These are phyloP conservation scores for Termitomyces titanicus DNA, from an alignment of 768 basidiomycete genomes.

Conservation along the genomic window DNA sequence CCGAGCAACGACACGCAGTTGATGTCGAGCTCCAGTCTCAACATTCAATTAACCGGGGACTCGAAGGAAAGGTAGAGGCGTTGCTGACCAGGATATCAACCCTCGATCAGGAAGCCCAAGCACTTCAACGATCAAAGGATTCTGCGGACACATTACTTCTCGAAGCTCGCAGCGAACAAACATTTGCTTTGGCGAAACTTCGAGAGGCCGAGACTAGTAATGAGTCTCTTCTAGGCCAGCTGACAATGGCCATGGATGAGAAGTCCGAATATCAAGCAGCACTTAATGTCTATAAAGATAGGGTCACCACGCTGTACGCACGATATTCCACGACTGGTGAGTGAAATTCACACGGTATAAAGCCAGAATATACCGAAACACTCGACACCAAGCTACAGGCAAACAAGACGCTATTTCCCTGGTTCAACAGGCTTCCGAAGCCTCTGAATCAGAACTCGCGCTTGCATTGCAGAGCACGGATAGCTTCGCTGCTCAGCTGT, in stretches of 20 bases:
- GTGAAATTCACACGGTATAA: conserved; percentile 1
- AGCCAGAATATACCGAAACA: not conserved
- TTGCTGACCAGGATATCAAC: not conserved
- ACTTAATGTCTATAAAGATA: not conserved
- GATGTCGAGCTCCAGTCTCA: conserved; percentile 5
- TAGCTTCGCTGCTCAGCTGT: conserved; percentile 11
- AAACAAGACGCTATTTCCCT: not conserved
- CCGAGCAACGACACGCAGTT: not conserved
- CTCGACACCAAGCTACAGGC: not conserved
- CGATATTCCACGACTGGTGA: not conserved
- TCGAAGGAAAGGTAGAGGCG: conserved; percentile 3
- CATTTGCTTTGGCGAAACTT: not conserved
- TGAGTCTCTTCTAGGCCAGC: conserved; percentile 5
- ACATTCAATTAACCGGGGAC: not conserved
- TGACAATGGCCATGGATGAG: conserved; percentile 5
- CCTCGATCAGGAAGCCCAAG: conserved; percentile 1
- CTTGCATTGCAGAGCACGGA: conserved; percentile 13
- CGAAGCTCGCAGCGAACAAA: not conserved
- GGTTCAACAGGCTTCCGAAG: not conserved
- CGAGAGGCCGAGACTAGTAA: conserved; percentile 3
- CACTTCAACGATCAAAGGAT: conserved; percentile 1
- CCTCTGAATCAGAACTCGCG: conserved; percentile 5
- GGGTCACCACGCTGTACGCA: conserved; percentile 4
- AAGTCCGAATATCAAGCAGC: conserved; percentile 1
- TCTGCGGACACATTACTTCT: not conserved